These are phyloP conservation scores for Blastomyces emzantsi DNA, from an alignment of 2,329 filamentous ascomycete genomes.

Conservation along the genomic window DNA sequence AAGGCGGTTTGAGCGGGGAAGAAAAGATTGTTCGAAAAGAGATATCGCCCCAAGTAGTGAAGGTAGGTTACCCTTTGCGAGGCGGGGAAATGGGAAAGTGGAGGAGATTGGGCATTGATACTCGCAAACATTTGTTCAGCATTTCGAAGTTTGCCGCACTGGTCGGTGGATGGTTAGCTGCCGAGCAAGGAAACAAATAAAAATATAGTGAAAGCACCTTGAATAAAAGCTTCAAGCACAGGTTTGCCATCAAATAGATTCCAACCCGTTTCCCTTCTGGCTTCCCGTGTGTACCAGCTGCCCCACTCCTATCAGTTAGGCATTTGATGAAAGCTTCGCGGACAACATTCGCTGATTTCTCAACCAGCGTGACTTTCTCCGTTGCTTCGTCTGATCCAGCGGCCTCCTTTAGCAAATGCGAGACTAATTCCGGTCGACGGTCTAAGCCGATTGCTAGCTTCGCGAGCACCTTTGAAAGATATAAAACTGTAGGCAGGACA, in stretches of 20 bases:
- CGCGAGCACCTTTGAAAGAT: slow-evolving; percentile 69
- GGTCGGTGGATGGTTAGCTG: not conserved
- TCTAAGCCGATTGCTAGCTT: slow-evolving; percentile 78
- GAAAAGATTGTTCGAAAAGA: slow-evolving; percentile 78
- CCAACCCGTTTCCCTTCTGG: slow-evolving; percentile 79
- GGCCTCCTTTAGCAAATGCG: slow-evolving; percentile 45
- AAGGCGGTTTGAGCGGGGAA: slow-evolving; percentile 65
- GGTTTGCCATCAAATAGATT: slow-evolving; percentile 86
- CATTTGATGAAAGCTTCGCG: slow-evolving; percentile 88
- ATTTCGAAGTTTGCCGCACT: slow-evolving; percentile 73
- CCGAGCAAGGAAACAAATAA: slow-evolving; percentile 9
- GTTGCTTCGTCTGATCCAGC: slow-evolving; percentile 48
- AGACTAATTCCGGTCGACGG: slow-evolving; percentile 66
- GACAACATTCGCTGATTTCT: slow-evolving; percentile 79
- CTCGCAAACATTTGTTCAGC: slow-evolving; percentile 85
- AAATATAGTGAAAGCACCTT: slow-evolving; percentile 44
- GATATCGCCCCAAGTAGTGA: slow-evolving; percentile 87
- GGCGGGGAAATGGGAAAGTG: slow-evolving; percentile 71
- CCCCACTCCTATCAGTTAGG: slow-evolving; percentile 66
- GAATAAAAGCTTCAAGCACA: slow-evolving; percentile 80
- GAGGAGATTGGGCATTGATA: slow-evolving; percentile 73
- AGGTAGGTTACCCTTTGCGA: slow-evolving; percentile 85
- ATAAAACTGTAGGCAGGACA: slow-evolving; percentile 74
- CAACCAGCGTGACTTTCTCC: slow-evolving; percentile 68
- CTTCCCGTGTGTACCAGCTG: slow-evolving; percentile 48